phyloP scores from a whole-genome alignment of 2,329 filamentous ascomycete species.

The Coniochaeta ligniaria region DNA sequence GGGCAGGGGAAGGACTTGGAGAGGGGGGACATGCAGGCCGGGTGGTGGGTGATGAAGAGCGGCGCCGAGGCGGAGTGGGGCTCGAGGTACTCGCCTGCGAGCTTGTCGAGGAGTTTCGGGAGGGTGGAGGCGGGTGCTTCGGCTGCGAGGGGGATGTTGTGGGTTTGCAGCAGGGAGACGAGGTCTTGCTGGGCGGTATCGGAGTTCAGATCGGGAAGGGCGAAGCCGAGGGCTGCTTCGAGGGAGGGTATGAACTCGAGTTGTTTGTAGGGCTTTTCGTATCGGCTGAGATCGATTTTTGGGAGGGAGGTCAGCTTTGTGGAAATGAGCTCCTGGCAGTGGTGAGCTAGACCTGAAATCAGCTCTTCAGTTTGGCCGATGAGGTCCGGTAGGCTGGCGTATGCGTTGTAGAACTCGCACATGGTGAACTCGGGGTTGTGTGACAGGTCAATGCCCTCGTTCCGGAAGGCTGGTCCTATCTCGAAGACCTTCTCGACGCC shows the following conservation, averaged over 20 bases:
- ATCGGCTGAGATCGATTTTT: conserved; percentile 38
- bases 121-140: conserved; percentile 48
- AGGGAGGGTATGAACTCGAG: conserved; percentile 80
- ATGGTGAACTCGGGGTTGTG: conserved; percentile 98
- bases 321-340: conserved; percentile 38
- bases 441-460: conserved; percentile 83
- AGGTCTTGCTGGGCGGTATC: conserved; percentile 48
- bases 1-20: conserved; percentile 78
- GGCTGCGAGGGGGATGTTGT: conserved; percentile 57
- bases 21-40: conserved; percentile 83
- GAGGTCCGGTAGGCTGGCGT: conserved; percentile 67
- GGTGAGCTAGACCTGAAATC: conserved; percentile 50
- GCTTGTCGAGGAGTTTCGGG: conserved; percentile 69
- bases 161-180: conserved; percentile 6
- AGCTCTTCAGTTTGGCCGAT: conserved; percentile 70
- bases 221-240: conserved; percentile 57
- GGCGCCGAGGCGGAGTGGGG: conserved; percentile 60
- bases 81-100: conserved; percentile 73
- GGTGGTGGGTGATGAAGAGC: conserved; percentile 84
- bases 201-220: conserved; percentile 55
- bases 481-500: conserved; percentile 88
- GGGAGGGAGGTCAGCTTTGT: conserved; percentile 38
- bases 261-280: conserved; percentile 48
- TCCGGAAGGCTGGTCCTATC: conserved; percentile 86
- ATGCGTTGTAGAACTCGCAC: conserved; percentile 93